These are phyloP conservation scores for Chenopodium suecicum DNA, from an alignment of 148 eudicot genomes.

Conservation along the genomic window DNA sequence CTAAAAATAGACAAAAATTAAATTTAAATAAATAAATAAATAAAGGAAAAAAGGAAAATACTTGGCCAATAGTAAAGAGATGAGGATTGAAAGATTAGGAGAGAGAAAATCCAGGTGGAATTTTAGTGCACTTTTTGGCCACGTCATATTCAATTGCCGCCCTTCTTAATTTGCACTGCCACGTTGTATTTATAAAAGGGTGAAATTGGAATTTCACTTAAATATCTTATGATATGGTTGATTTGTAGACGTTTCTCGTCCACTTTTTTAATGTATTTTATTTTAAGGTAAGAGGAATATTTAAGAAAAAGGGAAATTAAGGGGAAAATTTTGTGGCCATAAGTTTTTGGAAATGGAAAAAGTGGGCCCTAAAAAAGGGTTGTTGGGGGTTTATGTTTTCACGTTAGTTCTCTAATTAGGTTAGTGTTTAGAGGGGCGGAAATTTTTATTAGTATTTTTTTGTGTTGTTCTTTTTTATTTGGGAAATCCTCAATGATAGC, in stretches of 20 bases:
- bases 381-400: conserved; percentile 8
- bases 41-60: not conserved
- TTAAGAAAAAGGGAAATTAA: not conserved
- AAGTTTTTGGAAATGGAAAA: not conserved
- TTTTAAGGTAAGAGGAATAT: not conserved
- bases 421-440: conserved; percentile 5
- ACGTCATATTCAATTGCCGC: conserved; percentile 22
- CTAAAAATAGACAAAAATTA: not conserved
- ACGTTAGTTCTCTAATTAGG: conserved; percentile 8
- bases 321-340: not conserved
- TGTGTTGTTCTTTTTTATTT: not conserved
- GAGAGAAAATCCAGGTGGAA: conserved; percentile 12
- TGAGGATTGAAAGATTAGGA: conserved; percentile 3
- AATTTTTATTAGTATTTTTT: not conserved
- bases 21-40: not conserved
- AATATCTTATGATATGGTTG: conserved; percentile 6
- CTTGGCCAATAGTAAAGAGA: not conserved
- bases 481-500: no score
- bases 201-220: not conserved
- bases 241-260: not conserved
- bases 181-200: not conserved
- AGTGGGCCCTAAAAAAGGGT: not conserved
- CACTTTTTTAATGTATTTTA: not conserved
- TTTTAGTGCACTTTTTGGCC: conserved; percentile 18
- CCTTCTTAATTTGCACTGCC: not conserved